Base-by-base conservation (phyloP, 2,329 filamentous ascomycete genomes). In the Diaporthe nobilis region DNA sequence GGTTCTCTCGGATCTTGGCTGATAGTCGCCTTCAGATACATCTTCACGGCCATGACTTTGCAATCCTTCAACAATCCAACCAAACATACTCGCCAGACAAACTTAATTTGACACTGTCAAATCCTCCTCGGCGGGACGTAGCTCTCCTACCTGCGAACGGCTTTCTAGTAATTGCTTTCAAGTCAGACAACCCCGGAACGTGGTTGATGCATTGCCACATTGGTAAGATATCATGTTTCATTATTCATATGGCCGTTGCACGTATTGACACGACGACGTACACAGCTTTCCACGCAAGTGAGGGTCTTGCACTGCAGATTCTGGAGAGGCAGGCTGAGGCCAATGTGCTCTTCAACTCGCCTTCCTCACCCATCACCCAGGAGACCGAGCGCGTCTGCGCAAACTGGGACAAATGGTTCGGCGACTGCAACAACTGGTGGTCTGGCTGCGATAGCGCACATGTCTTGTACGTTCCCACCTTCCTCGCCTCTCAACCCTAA, bases 161-260 rank as follows among this genome's bases (percentile, higher is more conserved):
- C 0, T 86, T 87, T 80, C 72, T 89, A 4, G 86, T 88, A n/a
- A 82, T 90, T 72, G 88, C 87, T 2, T 87, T 89, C 77, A 81
- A 87, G 78, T 84, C 85, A 0, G 83, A 86, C 73, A 90, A 90
- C 80, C 86, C 88, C 1, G 88, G 88, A 0, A 81, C 82, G 0
- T 89, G 87, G 87, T 80, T 88, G 1, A 85, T 89, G 78, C 88
- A 89, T 79, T 89, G 88, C 79, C 87, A 89, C 78, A 86, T 88
- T 4, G 84, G 84, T 12, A 88, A 87, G 82, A 49, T 28, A 25
- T 22, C 44, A 39, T 25, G 10, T 12, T 4, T 20, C 1, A 17
- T 25, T 4, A 22, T n/a, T 2, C 20, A 28, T 13, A 6, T 28
- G 10, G 5, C 13, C 13, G 8, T 28, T 9, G 2, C 15, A 8